Evolutionary conservation across 331 rosid species (phyloP).

Genomic region (Malus hybrid): DNA sequence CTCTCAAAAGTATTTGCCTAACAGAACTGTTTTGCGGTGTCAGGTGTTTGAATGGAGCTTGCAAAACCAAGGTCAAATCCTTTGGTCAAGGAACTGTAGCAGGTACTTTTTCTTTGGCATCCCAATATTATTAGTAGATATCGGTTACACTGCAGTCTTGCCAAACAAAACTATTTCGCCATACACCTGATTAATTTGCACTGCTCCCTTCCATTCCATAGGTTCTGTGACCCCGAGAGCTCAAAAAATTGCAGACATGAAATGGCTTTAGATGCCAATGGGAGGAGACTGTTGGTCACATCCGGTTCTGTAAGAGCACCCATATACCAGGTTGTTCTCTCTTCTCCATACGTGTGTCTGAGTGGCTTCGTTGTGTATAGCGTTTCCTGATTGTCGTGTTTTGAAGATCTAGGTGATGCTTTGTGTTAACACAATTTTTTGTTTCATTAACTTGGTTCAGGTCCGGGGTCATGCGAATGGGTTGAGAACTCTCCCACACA

Average conservation of each 20-base stretch:
- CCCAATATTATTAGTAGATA: neutral
- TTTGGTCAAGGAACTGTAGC: constrained; percentile 83
- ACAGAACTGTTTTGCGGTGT: constrained; percentile 13
- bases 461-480: constrained; percentile 35
- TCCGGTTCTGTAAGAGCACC: constrained; percentile 79
- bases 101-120: constrained; percentile 38
- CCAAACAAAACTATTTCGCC: neutral
- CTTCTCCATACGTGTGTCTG: neutral
- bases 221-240: constrained; percentile 57
- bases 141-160: neutral
- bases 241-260: constrained; percentile 64
- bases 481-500: constrained; percentile 42
- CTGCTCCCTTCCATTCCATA: constrained; percentile 10
- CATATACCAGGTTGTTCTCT: constrained; percentile 68
- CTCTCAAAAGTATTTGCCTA: neutral
- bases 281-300: constrained; percentile 74
- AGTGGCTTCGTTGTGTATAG: neutral
- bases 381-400: neutral
- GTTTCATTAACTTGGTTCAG: constrained; percentile 12
- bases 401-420: neutral
- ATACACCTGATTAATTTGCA: neutral
- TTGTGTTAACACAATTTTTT: neutral
- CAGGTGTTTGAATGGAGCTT: constrained; percentile 95
- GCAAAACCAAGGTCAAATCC: constrained; percentile 92
- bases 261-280: constrained; percentile 87